These are phyloP conservation scores for Penicillium polonicum DNA, from an alignment of 2,329 filamentous ascomycete species.

Conservation along the genomic window DNA sequence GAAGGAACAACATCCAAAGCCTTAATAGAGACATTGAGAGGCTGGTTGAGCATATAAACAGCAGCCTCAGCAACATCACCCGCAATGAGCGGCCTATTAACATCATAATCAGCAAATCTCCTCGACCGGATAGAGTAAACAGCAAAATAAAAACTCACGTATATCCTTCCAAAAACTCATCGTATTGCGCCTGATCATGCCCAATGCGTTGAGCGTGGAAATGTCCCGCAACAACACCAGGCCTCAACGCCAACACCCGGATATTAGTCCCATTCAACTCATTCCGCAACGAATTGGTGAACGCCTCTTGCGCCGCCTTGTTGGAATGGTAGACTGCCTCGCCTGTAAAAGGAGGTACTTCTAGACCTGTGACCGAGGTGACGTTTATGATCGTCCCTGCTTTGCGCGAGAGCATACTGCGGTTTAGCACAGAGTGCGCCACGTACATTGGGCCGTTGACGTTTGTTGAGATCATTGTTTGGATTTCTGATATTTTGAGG, in stretches of 20 bases:
- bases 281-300: slow-evolving; percentile 50
- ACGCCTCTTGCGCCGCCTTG: slow-evolving; percentile 44
- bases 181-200: slow-evolving; percentile 44
- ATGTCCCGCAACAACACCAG: slow-evolving; percentile 50
- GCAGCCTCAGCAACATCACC: slow-evolving; percentile 47
- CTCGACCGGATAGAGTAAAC: not conserved
- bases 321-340: slow-evolving; percentile 43
- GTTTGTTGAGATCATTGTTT: too few relatives aligned
- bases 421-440: slow-evolving; percentile 27
- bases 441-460: too few relatives aligned
- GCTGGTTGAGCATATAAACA: slow-evolving; percentile 45
- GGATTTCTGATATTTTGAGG: too few relatives aligned
- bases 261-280: slow-evolving; percentile 51
- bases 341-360: slow-evolving; percentile 50
- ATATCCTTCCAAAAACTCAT: slow-evolving; percentile 49
- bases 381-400: slow-evolving; percentile 51
- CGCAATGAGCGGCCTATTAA: slow-evolving; percentile 38
- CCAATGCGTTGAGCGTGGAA: slow-evolving; percentile 51
- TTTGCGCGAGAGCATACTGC: slow-evolving; percentile 41
- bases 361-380: slow-evolving; percentile 49
- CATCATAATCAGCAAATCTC: not conserved
- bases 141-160: slow-evolving; percentile 21
- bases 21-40: slow-evolving; percentile 46
- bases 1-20: slow-evolving; percentile 49
- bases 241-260: slow-evolving; percentile 48